These are phyloP conservation scores for Lichenothelia convexa DNA, from an alignment of 495 filamentous ascomycete genomes.

Conservation along the genomic window DNA sequence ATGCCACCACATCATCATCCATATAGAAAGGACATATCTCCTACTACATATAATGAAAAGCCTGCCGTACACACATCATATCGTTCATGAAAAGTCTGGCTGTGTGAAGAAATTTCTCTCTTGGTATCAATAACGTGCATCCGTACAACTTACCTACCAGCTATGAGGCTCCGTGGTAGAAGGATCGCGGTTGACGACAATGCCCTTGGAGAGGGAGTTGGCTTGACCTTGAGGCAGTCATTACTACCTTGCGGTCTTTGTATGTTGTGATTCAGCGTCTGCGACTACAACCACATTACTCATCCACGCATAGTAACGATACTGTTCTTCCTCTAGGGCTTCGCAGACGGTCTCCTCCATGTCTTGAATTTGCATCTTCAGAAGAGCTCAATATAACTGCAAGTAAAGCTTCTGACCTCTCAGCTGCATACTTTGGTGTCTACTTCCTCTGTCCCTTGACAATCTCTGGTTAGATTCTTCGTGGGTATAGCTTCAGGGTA, in stretches of 20 bases:
- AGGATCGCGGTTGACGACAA: neutral
- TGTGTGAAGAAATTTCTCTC: too few species aligned
- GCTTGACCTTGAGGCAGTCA: neutral
- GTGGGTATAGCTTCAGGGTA: neutral
- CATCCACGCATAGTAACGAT: neutral
- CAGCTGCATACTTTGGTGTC: slow-evolving; percentile 3
- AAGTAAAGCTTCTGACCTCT: neutral
- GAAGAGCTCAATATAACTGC: neutral
- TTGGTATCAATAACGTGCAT: too few species aligned
- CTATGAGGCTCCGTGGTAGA: too few species aligned
- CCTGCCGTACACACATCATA: too few species aligned
- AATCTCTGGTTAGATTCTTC: neutral
- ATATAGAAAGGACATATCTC: too few species aligned
- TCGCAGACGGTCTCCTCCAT: slow-evolving; percentile 35
- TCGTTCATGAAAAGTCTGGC: too few species aligned
- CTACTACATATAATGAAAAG: too few species aligned
- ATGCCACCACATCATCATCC: too few species aligned
- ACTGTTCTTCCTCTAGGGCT: slow-evolving; percentile 21
- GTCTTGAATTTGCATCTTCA: slow-evolving; percentile 26
- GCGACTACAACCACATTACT: neutral
- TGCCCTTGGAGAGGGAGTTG: neutral
- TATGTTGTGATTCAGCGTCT: neutral
- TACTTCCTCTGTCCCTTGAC: slow-evolving; percentile 3
- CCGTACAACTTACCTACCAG: too few species aligned
- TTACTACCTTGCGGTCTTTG: neutral